These are phyloP conservation scores for Tritrichomonas foetus DNA, from an alignment of 208 protist species.

Conservation along the genomic window DNA sequence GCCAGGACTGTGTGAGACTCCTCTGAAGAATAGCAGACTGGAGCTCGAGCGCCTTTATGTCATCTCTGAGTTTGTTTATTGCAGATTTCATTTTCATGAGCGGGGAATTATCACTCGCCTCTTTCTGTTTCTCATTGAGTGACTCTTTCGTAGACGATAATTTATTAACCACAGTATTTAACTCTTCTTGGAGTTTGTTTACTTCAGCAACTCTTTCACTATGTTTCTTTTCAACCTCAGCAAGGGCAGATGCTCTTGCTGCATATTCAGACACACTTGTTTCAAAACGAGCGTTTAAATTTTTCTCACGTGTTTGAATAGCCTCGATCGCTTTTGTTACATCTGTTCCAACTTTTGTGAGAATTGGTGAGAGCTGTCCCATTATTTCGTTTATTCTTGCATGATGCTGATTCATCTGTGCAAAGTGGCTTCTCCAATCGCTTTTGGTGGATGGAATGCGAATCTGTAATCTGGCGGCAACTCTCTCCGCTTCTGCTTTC, in stretches of 20 bases:
- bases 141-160: background rate
- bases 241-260: background rate
- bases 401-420: conserved; percentile 27
- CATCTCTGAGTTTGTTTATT: background rate
- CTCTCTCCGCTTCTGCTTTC: background rate
- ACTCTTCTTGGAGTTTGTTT: background rate
- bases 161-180: background rate
- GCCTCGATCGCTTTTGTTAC: conserved; percentile 17
- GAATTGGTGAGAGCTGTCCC: background rate
- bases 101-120: conserved; percentile 8
- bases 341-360: conserved; percentile 3
- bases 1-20: background rate
- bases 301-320: conserved; percentile 29
- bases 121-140: background rate
- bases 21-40: background rate
- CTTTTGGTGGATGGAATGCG: conserved; percentile 5
- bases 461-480: conserved; percentile 15
- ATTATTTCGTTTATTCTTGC: conserved; percentile 4
- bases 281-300: background rate
- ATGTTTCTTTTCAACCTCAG: conserved; percentile 13
- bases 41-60: conserved; percentile 18
- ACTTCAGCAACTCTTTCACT: background rate
- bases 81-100: conserved; percentile 3
- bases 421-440: conserved; percentile 9
- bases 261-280: conserved; percentile 21